These are phyloP conservation scores for Carex pumila DNA, from an alignment of 176 grass and related monocot species.

Conservation along the genomic window DNA sequence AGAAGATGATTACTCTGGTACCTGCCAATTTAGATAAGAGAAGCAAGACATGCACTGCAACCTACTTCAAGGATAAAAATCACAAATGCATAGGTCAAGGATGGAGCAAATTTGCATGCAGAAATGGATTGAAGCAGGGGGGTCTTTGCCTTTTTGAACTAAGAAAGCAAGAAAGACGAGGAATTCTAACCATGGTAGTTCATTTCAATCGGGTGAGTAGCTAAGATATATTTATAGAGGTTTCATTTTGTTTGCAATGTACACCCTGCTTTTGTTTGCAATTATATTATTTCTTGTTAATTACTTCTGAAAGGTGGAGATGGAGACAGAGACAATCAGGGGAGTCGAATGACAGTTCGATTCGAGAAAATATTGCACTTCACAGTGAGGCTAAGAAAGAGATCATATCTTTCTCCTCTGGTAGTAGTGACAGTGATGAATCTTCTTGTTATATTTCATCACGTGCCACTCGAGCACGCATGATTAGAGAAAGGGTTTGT, in stretches of 20 bases:
- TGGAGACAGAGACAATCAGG: too few species aligned
- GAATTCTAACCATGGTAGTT: background rate
- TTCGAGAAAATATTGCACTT: background rate
- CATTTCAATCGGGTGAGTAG: background rate
- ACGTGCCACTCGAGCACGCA: too few species aligned
- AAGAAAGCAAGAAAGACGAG: background rate
- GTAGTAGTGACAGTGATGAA: background rate
- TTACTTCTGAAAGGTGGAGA: too few species aligned
- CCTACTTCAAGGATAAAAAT: background rate
- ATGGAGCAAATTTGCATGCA: slow-evolving; percentile 4
- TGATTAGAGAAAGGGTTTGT: too few species aligned
- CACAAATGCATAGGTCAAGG: background rate
- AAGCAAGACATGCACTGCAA: slow-evolving; percentile 1
- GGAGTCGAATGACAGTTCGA: background rate
- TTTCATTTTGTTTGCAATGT: background rate
- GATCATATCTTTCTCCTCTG: too few species aligned
- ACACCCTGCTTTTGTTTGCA: background rate
- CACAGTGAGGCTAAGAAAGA: too few species aligned
- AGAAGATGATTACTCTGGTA: background rate
- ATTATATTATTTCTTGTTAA: background rate
- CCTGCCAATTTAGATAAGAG: background rate
- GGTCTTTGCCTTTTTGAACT: slow-evolving; percentile 37
- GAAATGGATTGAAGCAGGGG: slow-evolving; percentile 17
- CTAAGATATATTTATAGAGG: background rate
- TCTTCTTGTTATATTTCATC: too few species aligned